Evolutionary conservation across 768 basidiomycete genomes (phyloP).

Genomic region (Termitomyces sp.): DNA sequence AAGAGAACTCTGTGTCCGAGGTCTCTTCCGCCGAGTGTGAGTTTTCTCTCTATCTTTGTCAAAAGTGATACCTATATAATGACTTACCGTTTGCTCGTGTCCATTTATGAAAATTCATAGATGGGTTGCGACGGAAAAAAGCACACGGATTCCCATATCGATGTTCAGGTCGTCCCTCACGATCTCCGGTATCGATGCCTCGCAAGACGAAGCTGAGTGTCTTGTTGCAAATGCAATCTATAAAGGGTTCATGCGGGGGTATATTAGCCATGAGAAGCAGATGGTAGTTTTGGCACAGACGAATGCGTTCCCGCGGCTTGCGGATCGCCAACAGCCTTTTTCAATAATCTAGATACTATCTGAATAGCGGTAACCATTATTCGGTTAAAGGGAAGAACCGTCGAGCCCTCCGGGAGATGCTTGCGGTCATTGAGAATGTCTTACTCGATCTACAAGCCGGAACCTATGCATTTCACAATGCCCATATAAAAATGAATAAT

Average conservation of each 20-base stretch:
- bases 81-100: background rate
- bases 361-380: background rate
- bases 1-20: constrained; percentile 79
- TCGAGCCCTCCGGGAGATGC: background rate
- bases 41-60: constrained; percentile 19
- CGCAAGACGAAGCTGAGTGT: constrained; percentile 85
- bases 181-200: constrained; percentile 65
- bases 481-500: background rate
- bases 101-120: constrained; percentile 29
- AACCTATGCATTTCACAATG: background rate
- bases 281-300: constrained; percentile 84
- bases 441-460: background rate
- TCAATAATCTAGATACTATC: constrained; percentile 21
- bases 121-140: constrained; percentile 73
- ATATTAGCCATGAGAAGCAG: constrained; percentile 94
- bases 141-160: constrained; percentile 72
- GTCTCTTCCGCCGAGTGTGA: constrained; percentile 75
- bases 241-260: constrained; percentile 89
- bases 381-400: background rate
- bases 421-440: background rate
- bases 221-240: constrained; percentile 94
- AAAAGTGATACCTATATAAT: background rate
- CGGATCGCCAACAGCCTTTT: constrained; percentile 56
- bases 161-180: constrained; percentile 76
- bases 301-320: constrained; percentile 76